Evolutionary conservation across 2,329 filamentous ascomycete genomes (phyloP).

Genomic region (Ophiostoma sp.): DNA sequence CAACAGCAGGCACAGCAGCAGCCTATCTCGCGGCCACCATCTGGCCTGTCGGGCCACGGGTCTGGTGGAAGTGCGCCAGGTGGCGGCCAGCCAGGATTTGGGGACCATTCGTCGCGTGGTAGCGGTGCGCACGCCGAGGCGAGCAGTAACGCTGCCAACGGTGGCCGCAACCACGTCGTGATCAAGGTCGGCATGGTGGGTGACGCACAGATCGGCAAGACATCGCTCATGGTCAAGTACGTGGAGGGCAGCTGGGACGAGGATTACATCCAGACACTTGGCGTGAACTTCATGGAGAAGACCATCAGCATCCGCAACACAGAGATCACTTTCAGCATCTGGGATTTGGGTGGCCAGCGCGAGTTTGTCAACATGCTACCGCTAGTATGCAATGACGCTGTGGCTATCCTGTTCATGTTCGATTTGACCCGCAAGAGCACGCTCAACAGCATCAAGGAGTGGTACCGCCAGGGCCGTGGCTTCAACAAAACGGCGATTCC

Average conservation of each 20-base stretch:
- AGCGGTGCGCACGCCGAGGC: constrained; percentile 36
- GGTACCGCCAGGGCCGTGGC: constrained; percentile 93
- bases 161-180: constrained; percentile 69
- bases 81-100: constrained; percentile 30
- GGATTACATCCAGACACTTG: constrained; percentile 97
- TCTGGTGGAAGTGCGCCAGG: constrained; percentile 35
- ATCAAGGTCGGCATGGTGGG: constrained; percentile 99
- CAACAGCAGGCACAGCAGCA: constrained; percentile 35
- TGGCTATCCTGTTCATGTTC: constrained; percentile 99
- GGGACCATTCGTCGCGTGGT: constrained; percentile 43
- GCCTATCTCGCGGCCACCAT: constrained; percentile 50
- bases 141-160: constrained; percentile 29
- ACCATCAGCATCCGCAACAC: constrained; percentile 99
- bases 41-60: constrained; percentile 45
- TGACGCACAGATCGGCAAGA: constrained; percentile 98
- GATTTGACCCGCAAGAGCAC: constrained; percentile 97
- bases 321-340: constrained; percentile 98
- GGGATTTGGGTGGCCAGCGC: constrained; percentile 94
- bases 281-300: constrained; percentile 99
- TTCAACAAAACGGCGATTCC: constrained; percentile 99
- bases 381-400: constrained; percentile 97
- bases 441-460: constrained; percentile 98
- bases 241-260: constrained; percentile 99
- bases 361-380: constrained; percentile 99
- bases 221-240: constrained; percentile 98